A percentile compares a stretch with the other conserved stretches of the same genome.
These are phyloP conservation scores for Penicillium parvum DNA, from an alignment of 495 filamentous ascomycete species.

Conservation along the genomic window DNA sequence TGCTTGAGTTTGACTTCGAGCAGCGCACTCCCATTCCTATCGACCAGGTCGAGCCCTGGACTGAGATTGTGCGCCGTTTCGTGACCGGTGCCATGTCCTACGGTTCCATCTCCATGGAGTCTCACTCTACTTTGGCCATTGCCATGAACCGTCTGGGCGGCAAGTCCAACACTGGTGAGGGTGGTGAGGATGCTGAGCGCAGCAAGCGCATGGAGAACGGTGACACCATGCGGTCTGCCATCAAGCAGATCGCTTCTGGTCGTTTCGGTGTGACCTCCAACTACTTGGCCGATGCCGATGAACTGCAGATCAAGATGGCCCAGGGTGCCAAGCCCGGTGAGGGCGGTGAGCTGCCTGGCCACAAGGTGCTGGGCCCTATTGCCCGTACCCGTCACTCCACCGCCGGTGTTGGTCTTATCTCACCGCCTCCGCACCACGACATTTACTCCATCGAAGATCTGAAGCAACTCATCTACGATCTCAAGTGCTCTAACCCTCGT, in stretches of 20 bases:
- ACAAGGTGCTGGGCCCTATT: conserved; percentile 97
- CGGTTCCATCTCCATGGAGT: conserved; percentile 98
- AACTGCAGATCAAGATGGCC: conserved; percentile 99
- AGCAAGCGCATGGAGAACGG: conserved; percentile 84
- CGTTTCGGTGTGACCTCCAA: conserved; percentile 97
- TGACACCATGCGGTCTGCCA: conserved; percentile 97
- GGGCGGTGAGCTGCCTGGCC: conserved; percentile 94
- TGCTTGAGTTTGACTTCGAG: conserved; percentile 98
- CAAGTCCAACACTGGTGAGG: conserved; percentile 99
- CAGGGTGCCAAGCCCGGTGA: conserved; percentile 99
- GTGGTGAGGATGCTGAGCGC: conserved; percentile 94
- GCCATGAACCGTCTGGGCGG: conserved; percentile 98
- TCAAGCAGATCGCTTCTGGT: conserved; percentile 98
- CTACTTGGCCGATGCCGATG: conserved; percentile 97
- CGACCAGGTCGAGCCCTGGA: conserved; percentile 98
- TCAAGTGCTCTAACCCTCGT: conserved; percentile 96
- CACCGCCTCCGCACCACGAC: conserved; percentile 97
- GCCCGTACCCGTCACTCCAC: conserved; percentile 97
- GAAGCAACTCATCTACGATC: conserved; percentile 98
- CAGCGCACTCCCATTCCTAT: conserved; percentile 83
- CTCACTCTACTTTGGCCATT: conserved; percentile 93
- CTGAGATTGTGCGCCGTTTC: conserved; percentile 95
- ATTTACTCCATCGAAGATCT: conserved; percentile 99
- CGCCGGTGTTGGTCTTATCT: conserved; percentile 95
- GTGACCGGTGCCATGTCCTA: conserved; percentile 99